Base-by-base conservation (phyloP, 768 basidiomycete species). In the Pisolithus tinctorius region DNA sequence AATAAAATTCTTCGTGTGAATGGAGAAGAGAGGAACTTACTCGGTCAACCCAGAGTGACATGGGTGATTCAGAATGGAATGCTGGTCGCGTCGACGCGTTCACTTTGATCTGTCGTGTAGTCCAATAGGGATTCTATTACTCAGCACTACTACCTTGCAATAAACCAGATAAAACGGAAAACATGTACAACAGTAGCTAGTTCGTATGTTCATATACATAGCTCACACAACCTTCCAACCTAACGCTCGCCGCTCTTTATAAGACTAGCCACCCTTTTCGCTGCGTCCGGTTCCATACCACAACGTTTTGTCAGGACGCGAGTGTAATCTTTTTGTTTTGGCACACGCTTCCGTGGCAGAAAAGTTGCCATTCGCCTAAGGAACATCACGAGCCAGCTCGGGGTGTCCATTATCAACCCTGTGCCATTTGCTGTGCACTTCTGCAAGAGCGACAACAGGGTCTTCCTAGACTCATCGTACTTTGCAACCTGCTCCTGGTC, bases 11-110 rank as follows among this genome's bases (percentile, higher is more conserved):
- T 45, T 17, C 37, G 27, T 14, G 47, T 16, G 2, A 17, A 29
- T 4, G 2, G 23, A 34, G n/a, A 4, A 27, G 20, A 27, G 39
- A 13, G 44, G 27, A 6, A 47, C 51, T 57, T 54, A 53, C 55
- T 48, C 76, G 74, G 65, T 84, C 83, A 42, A 85, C 83, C 82
- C 82, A 85, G 50, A 85, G 78, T 50, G 83, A 81, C 83, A 85
- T 85, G 44, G 7, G 14, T 42, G 43, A 16, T 27, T 14, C 34
- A 34, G 34, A 34, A 34, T 4, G 34, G 13, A 13, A 34, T 10
- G 31, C 4, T 34, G 31, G 10, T 34, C 10, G 31, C 31, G 31
- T 34, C 5, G 31, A 13, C 31, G 31, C 31, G 31, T 31, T 9
- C 20, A 20, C 20, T 20, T 20, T 20, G 20, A 20, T 20, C 20